Percentiles rank a stretch among this genome's conserved stretches.
These are phyloP conservation scores for Alectoria sarmentosa DNA, from an alignment of 495 filamentous ascomycete genomes.

Conservation along the genomic window DNA sequence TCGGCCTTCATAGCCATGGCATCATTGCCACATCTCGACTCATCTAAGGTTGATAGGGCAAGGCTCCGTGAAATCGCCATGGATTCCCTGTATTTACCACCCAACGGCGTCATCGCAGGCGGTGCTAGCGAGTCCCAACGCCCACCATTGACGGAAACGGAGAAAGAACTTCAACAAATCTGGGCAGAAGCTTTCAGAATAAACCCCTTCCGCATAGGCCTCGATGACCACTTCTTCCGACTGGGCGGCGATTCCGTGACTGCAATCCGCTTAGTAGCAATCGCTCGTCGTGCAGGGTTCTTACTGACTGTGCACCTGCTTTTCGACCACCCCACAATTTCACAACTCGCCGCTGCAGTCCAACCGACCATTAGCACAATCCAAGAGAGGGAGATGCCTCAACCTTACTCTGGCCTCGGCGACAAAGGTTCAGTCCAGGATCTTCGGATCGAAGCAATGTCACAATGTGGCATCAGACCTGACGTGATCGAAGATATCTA, in stretches of 20 bases:
- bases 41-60: conserved; percentile 47
- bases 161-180: conserved; percentile 31
- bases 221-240: conserved; percentile 45
- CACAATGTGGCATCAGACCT: neutral
- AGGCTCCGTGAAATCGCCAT: conserved; percentile 25
- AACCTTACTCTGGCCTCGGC: neutral
- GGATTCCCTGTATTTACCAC: too few species aligned
- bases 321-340: conserved; percentile 33
- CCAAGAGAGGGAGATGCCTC: neutral
- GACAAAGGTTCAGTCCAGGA: neutral
- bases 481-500: neutral
- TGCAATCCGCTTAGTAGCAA: conserved; percentile 49
- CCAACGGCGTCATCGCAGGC: too few species aligned
- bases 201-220: conserved; percentile 30
- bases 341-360: neutral
- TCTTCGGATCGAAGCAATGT: neutral
- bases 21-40: conserved; percentile 40
- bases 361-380: neutral
- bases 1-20: conserved; percentile 40
- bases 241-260: conserved; percentile 52
- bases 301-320: conserved; percentile 38
- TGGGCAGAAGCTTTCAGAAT: conserved; percentile 34
- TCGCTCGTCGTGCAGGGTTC: conserved; percentile 32
- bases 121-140: neutral
- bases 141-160: conserved; percentile 5